phyloP scores from a whole-genome alignment of 2,329 filamentous ascomycete species.

The Ceratocystis cubensis region DNA sequence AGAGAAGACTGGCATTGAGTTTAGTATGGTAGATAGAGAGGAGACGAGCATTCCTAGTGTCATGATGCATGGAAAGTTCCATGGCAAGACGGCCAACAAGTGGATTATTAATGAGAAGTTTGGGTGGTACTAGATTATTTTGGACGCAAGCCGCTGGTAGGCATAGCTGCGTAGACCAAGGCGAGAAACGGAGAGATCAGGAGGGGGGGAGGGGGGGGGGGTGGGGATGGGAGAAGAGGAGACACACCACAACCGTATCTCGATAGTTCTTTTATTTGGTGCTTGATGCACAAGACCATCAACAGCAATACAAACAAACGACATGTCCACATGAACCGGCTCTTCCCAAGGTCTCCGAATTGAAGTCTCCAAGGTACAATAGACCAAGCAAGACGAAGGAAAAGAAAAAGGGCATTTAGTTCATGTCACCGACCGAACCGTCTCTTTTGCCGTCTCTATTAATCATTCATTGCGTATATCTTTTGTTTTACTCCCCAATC shows the following conservation, averaged over 20 bases:
- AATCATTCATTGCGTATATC: constrained; percentile 18
- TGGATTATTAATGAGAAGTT: constrained; percentile 71
- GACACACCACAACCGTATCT: background rate
- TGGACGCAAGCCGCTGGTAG: background rate
- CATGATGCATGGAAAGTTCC: constrained; percentile 45
- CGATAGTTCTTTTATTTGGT: background rate
- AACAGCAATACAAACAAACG: background rate
- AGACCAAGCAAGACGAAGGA: constrained; percentile 13
- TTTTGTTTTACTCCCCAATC: constrained; percentile 9
- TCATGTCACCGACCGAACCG: background rate
- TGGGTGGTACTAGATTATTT: constrained; percentile 51
- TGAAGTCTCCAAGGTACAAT: constrained; percentile 8
- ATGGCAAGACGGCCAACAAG: constrained; percentile 34
- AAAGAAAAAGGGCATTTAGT: background rate
- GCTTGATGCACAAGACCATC: background rate
- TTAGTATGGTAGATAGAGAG: constrained; percentile 44
- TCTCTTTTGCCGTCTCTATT: constrained; percentile 12
- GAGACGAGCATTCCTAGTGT: constrained; percentile 57
- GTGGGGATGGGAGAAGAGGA: background rate
- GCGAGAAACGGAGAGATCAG: background rate
- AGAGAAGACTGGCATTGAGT: constrained; percentile 35
- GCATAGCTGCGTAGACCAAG: background rate
- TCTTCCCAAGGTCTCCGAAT: background rate
- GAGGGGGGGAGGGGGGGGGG: background rate
- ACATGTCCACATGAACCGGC: background rate